Evolutionary conservation across 768 basidiomycete genomes (phyloP), one percentile per base, ranked within the genome.

Genomic region (Macrocybe gigantea): DNA sequence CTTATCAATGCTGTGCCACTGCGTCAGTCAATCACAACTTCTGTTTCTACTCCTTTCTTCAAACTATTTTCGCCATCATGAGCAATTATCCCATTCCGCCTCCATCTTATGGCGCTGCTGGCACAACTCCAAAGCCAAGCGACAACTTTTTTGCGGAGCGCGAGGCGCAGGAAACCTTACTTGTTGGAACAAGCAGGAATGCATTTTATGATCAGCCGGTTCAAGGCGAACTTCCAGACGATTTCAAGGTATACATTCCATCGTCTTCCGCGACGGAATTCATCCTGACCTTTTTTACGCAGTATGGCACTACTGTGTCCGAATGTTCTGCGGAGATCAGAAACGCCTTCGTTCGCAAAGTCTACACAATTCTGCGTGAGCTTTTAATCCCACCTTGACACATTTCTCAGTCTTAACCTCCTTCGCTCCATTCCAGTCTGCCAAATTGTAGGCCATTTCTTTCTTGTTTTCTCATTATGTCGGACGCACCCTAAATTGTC

Each of bases 291-390:
- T 15, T 44, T 32, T 41, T 13, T 13, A 15, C 11, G 7, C 49
- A 90, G 88, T 92, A 92, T 59, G 90, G 90, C 1, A 82, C 85
- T 1, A 81, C 80, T 1, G 90, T 92, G 10, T 78, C 81, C 1
- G 89, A 91, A 50, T 85, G 85, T 50, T 77, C 85, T 8, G 64
- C 73, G 3, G 85, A 91, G 58, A 86, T 98, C 59, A 75, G 91
- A 45, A 77, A 80, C 53, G 89, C 83, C 5, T 97, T 97, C 66
- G 74, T 97, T 48, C 79, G 91, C 62, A 96, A 96, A 72, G 88
- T 93, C 33, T 95, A 92, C 66, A 80, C 79, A 30, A 92, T 95
- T 57, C 80, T 98, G 3, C 83, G 90, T 92, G 59, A 74, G 87
- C 72, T 44, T 37, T 22, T n/a, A 11, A 29, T 39, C 35, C 50